Evolutionary conservation across 192 early-diverging fungal genomes (phyloP).

Genomic region (Rhizophagus prolifer): DNA sequence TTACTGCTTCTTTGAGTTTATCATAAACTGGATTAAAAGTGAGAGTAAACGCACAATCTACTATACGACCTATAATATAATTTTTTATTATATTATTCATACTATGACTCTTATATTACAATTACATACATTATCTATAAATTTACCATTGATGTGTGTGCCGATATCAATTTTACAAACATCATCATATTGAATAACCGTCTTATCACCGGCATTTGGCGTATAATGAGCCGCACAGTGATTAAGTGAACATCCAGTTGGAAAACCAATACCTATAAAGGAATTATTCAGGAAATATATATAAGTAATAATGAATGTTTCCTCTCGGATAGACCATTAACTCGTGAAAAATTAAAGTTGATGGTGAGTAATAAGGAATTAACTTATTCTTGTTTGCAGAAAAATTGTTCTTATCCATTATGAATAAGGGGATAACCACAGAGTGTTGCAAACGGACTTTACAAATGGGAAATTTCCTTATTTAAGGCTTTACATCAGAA

Average conservation of each 20-base stretch:
- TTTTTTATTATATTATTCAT: neutral
- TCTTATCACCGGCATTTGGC: conserved; percentile 95
- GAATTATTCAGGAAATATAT: neutral
- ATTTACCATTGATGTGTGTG: conserved; percentile 80
- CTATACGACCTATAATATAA: conserved; percentile 67
- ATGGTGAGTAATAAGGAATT: conserved; percentile 15
- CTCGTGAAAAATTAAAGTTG: neutral
- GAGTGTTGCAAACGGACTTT: conserved; percentile 28
- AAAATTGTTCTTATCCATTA: conserved; percentile 30
- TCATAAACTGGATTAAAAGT: conserved; percentile 91
- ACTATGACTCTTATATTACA: neutral
- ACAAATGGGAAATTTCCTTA: neutral
- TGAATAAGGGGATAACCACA: conserved; percentile 19
- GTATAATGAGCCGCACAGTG: conserved; percentile 97
- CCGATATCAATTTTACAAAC: conserved; percentile 98
- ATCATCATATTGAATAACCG: conserved; percentile 83
- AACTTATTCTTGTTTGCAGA: conserved; percentile 27
- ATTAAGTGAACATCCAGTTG: conserved; percentile 92
- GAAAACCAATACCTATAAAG: conserved; percentile 81
- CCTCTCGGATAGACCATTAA: conserved; percentile 24
- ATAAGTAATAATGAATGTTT: conserved; percentile 14
- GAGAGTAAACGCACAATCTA: conserved; percentile 94
- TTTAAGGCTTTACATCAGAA: neutral
- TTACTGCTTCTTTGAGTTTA: conserved; percentile 80
- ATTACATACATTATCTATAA: neutral